Conservation (phyloP, 768 basidiomycete genomes). For the Lactarius sp. region DNA sequence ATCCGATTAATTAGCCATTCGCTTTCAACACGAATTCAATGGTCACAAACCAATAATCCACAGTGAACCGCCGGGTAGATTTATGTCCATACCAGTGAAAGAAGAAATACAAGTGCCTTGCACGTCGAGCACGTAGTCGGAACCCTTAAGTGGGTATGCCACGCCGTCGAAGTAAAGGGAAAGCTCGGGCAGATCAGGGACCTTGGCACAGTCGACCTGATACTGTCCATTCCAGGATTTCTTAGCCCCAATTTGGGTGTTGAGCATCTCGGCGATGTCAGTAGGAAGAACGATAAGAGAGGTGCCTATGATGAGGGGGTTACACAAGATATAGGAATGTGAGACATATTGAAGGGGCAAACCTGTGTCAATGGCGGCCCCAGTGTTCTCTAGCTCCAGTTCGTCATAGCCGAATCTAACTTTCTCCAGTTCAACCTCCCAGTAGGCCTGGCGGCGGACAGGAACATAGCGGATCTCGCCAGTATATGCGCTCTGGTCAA, state of each 20-base stretch:
- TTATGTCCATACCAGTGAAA: constrained; percentile 90
- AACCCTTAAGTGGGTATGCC: constrained; percentile 70
- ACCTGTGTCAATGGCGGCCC: constrained; percentile 91
- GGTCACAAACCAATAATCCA: constrained; percentile 77
- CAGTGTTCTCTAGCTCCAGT: constrained; percentile 89
- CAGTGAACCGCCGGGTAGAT: constrained; percentile 61
- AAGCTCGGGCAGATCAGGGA: constrained; percentile 79
- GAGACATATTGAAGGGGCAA: constrained; percentile 11
- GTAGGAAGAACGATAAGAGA: constrained; percentile 90
- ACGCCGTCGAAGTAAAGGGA: constrained; percentile 80
- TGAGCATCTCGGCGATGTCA: constrained; percentile 97
- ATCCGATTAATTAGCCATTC: not conserved
- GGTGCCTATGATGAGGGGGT: constrained; percentile 51
- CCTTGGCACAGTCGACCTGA: constrained; percentile 79
- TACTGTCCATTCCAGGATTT: constrained; percentile 97
- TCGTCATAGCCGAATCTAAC: constrained; percentile 81
- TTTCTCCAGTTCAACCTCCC: constrained; percentile 94
- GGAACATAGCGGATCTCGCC: constrained; percentile 86
- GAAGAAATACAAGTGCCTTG: constrained; percentile 92
- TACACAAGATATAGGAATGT: not conserved
- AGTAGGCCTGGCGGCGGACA: constrained; percentile 91
- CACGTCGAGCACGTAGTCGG: constrained; percentile 87
- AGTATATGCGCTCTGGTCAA: constrained; percentile 69
- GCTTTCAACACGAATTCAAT: not conserved
- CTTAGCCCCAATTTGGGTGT: constrained; percentile 89